These are phyloP conservation scores for Naganishia cerealis DNA, from an alignment of 1,284 basidiomycete genomes.

Conservation along the genomic window DNA sequence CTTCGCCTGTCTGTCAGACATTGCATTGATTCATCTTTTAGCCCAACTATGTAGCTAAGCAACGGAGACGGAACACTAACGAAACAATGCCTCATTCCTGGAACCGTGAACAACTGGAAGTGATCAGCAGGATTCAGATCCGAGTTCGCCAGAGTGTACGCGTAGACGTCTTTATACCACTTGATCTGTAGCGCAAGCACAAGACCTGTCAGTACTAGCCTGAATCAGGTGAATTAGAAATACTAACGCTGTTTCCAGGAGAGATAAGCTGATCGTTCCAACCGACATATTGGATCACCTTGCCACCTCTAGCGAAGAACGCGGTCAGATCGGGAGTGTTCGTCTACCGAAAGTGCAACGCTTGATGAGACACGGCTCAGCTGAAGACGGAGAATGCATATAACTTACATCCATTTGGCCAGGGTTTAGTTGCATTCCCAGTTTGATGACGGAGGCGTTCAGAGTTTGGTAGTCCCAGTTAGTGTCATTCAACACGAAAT, in stretches of 20 bases:
- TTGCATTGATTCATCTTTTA: constrained; percentile 22
- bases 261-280: constrained; percentile 51
- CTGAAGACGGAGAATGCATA: background rate
- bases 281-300: constrained; percentile 50
- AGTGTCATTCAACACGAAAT: constrained; percentile 24
- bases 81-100: constrained; percentile 56
- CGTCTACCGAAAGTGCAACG: constrained; percentile 30
- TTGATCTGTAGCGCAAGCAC: constrained; percentile 39
- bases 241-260: constrained; percentile 41
- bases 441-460: constrained; percentile 16
- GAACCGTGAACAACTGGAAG: constrained; percentile 56
- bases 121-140: constrained; percentile 46
- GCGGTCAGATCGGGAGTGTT: constrained; percentile 42
- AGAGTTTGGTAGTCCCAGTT: constrained; percentile 22
- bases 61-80: constrained; percentile 31
- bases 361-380: background rate
- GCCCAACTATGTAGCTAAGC: too few relatives aligned
- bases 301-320: constrained; percentile 45
- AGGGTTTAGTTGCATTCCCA: constrained; percentile 19
- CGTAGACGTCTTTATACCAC: constrained; percentile 50
- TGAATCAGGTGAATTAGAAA: background rate
- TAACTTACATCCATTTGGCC: constrained; percentile 22
- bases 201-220: background rate
- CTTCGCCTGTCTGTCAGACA: constrained; percentile 40
- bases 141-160: constrained; percentile 41